Conservation (phyloP, 2,329 filamentous ascomycete species). For the Teratosphaeriaceae sp. region DNA sequence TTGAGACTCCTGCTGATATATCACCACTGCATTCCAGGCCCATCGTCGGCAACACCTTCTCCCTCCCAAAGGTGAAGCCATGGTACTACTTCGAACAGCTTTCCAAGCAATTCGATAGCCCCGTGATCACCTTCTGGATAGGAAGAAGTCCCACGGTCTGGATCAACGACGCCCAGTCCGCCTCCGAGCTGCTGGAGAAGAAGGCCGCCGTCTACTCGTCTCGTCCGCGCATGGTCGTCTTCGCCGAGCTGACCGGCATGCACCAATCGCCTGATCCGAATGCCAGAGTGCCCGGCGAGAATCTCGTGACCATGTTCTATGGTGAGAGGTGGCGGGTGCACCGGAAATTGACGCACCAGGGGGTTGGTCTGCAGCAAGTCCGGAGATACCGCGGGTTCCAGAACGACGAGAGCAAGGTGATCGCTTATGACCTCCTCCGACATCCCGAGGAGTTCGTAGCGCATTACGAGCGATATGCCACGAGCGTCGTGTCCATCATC, state of each 20-base stretch:
- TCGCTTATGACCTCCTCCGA: slow-evolving; percentile 45
- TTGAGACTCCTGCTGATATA: no score
- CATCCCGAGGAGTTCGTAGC: slow-evolving; percentile 44
- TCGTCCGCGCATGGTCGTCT: slow-evolving; percentile 39
- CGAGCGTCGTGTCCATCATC: slow-evolving; percentile 50
- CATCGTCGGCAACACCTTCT: slow-evolving; percentile 37
- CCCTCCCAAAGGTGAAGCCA: slow-evolving; percentile 29
- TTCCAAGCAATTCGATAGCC: slow-evolving; percentile 37
- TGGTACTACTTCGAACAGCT: slow-evolving; percentile 40
- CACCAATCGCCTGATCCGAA: slow-evolving; percentile 13
- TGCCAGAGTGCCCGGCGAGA: slow-evolving; percentile 14
- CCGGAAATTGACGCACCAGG: slow-evolving; percentile 48
- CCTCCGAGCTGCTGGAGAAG: slow-evolving; percentile 41
- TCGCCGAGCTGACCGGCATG: slow-evolving; percentile 26
- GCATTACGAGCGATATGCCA: slow-evolving; percentile 49
- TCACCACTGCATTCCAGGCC: no score
- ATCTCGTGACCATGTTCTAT: slow-evolving; percentile 40
- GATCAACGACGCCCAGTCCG: slow-evolving; percentile 39
- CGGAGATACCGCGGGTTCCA: slow-evolving; percentile 49
- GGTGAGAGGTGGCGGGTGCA: slow-evolving; percentile 34
- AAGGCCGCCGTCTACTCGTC: slow-evolving; percentile 40
- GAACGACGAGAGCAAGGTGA: slow-evolving; percentile 51
- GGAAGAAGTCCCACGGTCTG: slow-evolving; percentile 40
- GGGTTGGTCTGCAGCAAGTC: slow-evolving; percentile 50
- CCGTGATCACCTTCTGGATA: slow-evolving; percentile 45